Base-by-base conservation (phyloP, 495 filamentous ascomycete species). In the Chaetomidium leptoderma region DNA sequence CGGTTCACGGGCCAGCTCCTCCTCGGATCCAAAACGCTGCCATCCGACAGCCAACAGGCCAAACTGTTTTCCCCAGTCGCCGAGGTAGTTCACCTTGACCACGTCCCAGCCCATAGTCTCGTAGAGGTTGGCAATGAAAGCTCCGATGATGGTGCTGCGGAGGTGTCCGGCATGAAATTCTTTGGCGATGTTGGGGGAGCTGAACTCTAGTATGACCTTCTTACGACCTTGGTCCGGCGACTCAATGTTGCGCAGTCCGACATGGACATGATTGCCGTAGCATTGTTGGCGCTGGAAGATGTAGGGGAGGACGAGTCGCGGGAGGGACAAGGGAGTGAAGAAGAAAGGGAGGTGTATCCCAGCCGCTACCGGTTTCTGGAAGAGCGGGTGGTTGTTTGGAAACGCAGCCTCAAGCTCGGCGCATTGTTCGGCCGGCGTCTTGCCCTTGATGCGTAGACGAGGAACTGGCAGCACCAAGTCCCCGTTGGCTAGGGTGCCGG, bases 181-280 rank as follows among this genome's bases (percentile, higher is more conserved):
- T 65, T 85, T 85, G 11, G 82, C 82, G 39, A 86, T 86, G 64
- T 83, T 83, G 4, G 81, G 81, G 2, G 75, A 80, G 8, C 76
- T 80, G 67, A 83, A 84, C 60, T 79, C 77, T 44, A 80, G 74
- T 39, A 84, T 81, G 6, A 81, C 80, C 62, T 80, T 84, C 74
- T 89, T 89, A 62, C 78, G 77, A 50, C 86, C 87, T 68, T 84
- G 80, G 61, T 81, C 83, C 23, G 84, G 80, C 61, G 90, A 82
- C 23, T 78, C 71, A 32, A 82, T 81, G 72, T 90, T 85, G 57
- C 77, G 80, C 32, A 89, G 70, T 49, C 87, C 87, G 51, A 81
- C 70, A 59, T 82, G 48, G 74, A 74, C 70, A 89, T 87, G 55
- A 72, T 89, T 90, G 58, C 81, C 92, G 4, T 78, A 75, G 6